phyloP scores from a whole-genome alignment of 2,329 filamentous ascomycete genomes.

The Colletotrichum endophyticum region DNA sequence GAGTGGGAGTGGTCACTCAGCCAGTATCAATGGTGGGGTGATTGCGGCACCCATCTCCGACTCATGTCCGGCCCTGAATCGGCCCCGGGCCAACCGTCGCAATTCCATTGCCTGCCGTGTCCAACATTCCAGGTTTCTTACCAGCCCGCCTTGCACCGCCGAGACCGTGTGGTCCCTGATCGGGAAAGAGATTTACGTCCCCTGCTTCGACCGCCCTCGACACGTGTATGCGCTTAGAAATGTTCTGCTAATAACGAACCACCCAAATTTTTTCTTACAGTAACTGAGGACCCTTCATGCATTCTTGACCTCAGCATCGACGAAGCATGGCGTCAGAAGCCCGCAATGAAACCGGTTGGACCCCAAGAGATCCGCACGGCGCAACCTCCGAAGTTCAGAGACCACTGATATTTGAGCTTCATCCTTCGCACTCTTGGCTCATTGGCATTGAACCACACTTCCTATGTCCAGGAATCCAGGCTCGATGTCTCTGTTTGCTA shows the following conservation, averaged over 20 bases:
- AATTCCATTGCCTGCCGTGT: constrained; percentile 4
- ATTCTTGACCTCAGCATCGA: not conserved
- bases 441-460: not conserved
- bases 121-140: constrained; percentile 5
- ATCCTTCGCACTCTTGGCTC: not conserved
- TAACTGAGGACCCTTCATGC: not conserved
- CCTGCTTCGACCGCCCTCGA: not conserved
- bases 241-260: not conserved
- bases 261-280: not conserved
- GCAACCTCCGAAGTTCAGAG: not conserved
- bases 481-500: not conserved
- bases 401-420: not conserved
- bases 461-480: not conserved
- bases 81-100: not conserved
- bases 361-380: not conserved
- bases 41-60: not conserved
- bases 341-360: not conserved
- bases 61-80: constrained; percentile 4
- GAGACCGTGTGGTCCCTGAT: not conserved
- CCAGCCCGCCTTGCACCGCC: not conserved
- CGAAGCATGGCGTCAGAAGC: not conserved
- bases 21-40: not conserved
- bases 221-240: constrained; percentile 1
- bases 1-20: not conserved
- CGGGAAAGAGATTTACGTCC: constrained; percentile 9